Evolutionary conservation across 2,329 filamentous ascomycete genomes (phyloP).

Genomic region (Blastomyces silverae): DNA sequence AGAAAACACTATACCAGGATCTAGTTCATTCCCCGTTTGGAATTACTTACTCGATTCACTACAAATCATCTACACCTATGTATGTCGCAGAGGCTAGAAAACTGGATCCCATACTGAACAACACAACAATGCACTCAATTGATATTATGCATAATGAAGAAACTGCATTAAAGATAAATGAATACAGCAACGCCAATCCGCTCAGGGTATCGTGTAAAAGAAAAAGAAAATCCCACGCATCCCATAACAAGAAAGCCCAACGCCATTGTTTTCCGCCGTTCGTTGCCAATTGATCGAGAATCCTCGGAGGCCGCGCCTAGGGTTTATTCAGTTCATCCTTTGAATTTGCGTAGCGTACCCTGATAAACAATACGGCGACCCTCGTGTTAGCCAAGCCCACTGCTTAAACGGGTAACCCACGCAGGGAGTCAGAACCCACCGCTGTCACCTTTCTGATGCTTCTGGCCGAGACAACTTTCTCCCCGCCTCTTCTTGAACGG

Average conservation of each 20-base stretch:
- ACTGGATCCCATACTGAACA: not conserved
- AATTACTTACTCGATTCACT: not conserved
- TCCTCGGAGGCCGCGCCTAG: not conserved
- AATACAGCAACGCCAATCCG: not conserved
- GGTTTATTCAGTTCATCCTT: slow-evolving; percentile 12
- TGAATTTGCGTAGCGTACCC: slow-evolving; percentile 51
- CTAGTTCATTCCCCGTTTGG: not conserved
- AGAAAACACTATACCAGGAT: not conserved
- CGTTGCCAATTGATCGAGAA: slow-evolving; percentile 1
- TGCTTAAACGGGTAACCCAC: not conserved
- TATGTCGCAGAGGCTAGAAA: not conserved
- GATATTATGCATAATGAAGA: not conserved
- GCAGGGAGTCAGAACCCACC: slow-evolving; percentile 42
- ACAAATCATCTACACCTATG: not conserved
- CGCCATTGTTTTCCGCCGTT: not conserved
- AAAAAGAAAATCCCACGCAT: not conserved
- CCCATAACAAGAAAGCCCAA: not conserved
- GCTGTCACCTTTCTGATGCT: slow-evolving; percentile 71
- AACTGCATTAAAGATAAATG: not conserved
- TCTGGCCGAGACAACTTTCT: slow-evolving; percentile 65
- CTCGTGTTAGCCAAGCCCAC: not conserved
- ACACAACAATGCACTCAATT: not conserved
- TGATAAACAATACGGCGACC: slow-evolving; percentile 29
- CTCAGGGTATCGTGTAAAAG: slow-evolving; percentile 4
- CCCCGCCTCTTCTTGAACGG: slow-evolving; percentile 64